Percentiles rank a stretch among this genome's conserved stretches.
These are phyloP conservation scores for Phytophthora fragariae DNA, from an alignment of 352 stramenopile species.

Conservation along the genomic window DNA sequence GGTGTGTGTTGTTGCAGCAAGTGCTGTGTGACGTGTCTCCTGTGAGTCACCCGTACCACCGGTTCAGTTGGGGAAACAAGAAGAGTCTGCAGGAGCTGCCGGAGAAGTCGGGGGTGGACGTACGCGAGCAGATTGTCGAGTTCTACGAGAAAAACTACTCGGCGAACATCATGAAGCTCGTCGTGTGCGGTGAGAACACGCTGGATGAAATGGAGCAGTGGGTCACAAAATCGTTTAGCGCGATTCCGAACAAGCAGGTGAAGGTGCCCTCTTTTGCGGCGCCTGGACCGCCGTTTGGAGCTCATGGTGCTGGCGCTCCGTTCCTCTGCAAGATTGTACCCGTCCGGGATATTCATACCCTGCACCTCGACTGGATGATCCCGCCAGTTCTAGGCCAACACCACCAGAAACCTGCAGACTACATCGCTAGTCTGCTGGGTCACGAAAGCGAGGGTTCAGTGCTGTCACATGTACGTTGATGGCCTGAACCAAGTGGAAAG, in stretches of 20 bases:
- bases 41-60: conserved; percentile 74
- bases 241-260: conserved; percentile 68
- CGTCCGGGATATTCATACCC: conserved; percentile 79
- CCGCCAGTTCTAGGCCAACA: conserved; percentile 72
- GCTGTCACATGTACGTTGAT: conserved; percentile 67
- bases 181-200: conserved; percentile 77
- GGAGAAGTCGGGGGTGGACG: conserved; percentile 49
- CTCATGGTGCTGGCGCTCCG: conserved; percentile 40
- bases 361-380: conserved; percentile 85
- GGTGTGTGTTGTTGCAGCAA: conserved; percentile 54
- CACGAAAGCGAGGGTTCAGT: conserved; percentile 88
- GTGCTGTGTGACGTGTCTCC: conserved; percentile 72
- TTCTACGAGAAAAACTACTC: conserved; percentile 85
- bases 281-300: conserved; percentile 62
- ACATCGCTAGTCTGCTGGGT: conserved; percentile 80
- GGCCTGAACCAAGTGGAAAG: neutral
- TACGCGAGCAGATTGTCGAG: conserved; percentile 61
- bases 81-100: conserved; percentile 71
- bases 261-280: conserved; percentile 49
- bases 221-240: conserved; percentile 67
- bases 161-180: conserved; percentile 87
- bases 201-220: conserved; percentile 77
- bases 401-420: conserved; percentile 81
- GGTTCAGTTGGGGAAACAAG: conserved; percentile 89
- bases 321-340: conserved; percentile 77